Base-by-base conservation (phyloP, 1,284 basidiomycete species). In the Ceratobasidium sp. region DNA sequence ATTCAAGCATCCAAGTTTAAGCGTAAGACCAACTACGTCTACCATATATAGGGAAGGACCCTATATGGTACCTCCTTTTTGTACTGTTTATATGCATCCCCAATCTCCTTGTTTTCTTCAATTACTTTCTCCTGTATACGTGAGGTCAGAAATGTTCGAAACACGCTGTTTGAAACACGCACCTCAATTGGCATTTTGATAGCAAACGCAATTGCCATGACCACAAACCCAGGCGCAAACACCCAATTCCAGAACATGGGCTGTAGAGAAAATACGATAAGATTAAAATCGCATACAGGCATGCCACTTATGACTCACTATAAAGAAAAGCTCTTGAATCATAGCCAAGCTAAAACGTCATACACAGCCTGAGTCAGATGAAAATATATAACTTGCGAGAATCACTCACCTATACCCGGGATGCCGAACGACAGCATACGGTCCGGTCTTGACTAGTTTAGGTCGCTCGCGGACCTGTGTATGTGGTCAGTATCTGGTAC, bases 201-300 rank as follows among this genome's bases (percentile, higher is more conserved):
- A 5, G 43, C 54, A 41, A 70, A 70, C 13, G 35, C 67, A 23
- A 57, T 23, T 26, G 67, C 41, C 2, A 21, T 38, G 21, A 70
- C n/a, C 14, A 69, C 35, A 14, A 69, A 47, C 1, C 16, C 64
- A 21, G 64, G 64, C 2, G 41, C 52, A 46, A 69, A 69, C 3
- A 70, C 47, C 67, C 67, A 69, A 32, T 69, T 69, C 66, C 66
- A 69, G 28, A 69, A 69, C 66, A 69, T 69, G 1, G 50, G 35
- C 66, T 69, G 4, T n/a, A n/a, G 30, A 16, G 23, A 32, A 8
- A 55, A n/a, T 14, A 44, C 2, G 23, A n/a, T 23, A 35, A 14
- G 52, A 13, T 50, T 13, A 8, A 41, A 14, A 4, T 38, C 35
- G 35, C 41, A 18, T 26, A 21, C 21, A 1, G 35, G 38, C 16